Percentiles rank a stretch among this genome's conserved stretches.
phyloP scores from a whole-genome alignment of 2,329 filamentous ascomycete genomes.

The Botrytis aclada region DNA sequence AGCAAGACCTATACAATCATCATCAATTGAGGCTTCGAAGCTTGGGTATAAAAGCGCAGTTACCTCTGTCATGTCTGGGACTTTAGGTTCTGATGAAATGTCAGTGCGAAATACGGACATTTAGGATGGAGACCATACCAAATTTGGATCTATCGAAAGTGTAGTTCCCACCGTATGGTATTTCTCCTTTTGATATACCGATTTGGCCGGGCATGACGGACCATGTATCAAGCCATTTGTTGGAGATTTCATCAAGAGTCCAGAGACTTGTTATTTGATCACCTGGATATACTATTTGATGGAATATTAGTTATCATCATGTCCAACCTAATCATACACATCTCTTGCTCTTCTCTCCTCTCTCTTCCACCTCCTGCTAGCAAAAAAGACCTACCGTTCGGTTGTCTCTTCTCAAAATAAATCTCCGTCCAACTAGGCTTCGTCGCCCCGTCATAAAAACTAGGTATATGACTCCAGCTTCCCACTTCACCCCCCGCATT shows the following conservation, averaged over 20 bases:
- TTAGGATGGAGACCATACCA: not conserved
- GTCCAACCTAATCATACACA: no score
- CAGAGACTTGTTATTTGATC: conserved; percentile 13
- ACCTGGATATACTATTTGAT: conserved; percentile 12
- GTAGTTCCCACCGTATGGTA: conserved; percentile 2
- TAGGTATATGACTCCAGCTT: conserved; percentile 8
- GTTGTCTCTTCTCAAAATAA: conserved; percentile 10
- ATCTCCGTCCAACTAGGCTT: not conserved
- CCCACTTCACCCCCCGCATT: conserved; percentile 2
- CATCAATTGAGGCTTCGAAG: not conserved
- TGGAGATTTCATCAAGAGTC: not conserved
- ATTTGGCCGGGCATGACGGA: not conserved
- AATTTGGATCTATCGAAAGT: conserved; percentile 8
- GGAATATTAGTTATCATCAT: not conserved
- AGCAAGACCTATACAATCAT: not conserved
- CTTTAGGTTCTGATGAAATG: not conserved
- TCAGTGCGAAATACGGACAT: not conserved
- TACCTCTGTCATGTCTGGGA: conserved; percentile 14
- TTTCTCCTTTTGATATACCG: conserved; percentile 2
- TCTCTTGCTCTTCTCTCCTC: not conserved
- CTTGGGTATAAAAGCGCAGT: not conserved
- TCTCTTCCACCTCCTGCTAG: not conserved
- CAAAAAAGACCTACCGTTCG: not conserved
- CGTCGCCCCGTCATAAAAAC: conserved; percentile 14
- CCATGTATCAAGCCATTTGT: conserved; percentile 17